Conservation (phyloP, 179 eudicot genomes). For the Nepenthes alata region DNA sequence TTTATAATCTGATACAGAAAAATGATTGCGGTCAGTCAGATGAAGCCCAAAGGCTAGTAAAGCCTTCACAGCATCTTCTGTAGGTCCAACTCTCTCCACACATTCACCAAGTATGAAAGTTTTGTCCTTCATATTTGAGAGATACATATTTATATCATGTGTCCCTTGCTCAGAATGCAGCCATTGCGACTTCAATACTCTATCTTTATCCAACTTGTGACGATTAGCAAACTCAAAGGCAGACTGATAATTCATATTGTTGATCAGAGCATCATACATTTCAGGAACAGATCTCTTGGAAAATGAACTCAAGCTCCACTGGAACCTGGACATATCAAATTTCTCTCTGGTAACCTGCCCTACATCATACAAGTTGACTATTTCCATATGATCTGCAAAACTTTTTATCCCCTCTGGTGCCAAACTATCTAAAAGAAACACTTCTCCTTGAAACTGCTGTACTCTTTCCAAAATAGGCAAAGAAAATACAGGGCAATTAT, state of each 20-base stretch:
- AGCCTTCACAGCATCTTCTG: constrained; percentile 65
- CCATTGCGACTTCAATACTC: constrained; percentile 82
- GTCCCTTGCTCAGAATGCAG: constrained; percentile 55
- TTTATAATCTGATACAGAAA: constrained; percentile 30
- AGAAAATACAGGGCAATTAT: constrained; percentile 38
- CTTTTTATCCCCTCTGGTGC: constrained; percentile 22
- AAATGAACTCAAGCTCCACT: constrained; percentile 65
- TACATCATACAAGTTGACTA: constrained; percentile 21
- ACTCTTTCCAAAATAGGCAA: constrained; percentile 59
- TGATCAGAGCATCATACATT: constrained; percentile 62
- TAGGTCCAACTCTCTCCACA: constrained; percentile 59
- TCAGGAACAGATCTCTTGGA: constrained; percentile 60
- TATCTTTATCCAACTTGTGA: constrained; percentile 71
- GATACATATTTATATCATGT: constrained; percentile 49
- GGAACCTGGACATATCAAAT: constrained; percentile 29
- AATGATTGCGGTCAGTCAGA: constrained; percentile 48
- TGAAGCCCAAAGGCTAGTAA: constrained; percentile 63
- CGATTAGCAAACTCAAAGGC: constrained; percentile 71
- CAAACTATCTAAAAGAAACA: constrained; percentile 61
- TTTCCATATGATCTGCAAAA: constrained; percentile 19
- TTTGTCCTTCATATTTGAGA: constrained; percentile 68
- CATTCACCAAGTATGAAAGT: constrained; percentile 72
- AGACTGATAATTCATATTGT: constrained; percentile 43
- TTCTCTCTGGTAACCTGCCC: constrained; percentile 18
- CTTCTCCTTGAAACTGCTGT: constrained; percentile 28